Evolutionary conservation across 257 asterid genomes (phyloP).

Genomic region (Penstemon davidsonii): DNA sequence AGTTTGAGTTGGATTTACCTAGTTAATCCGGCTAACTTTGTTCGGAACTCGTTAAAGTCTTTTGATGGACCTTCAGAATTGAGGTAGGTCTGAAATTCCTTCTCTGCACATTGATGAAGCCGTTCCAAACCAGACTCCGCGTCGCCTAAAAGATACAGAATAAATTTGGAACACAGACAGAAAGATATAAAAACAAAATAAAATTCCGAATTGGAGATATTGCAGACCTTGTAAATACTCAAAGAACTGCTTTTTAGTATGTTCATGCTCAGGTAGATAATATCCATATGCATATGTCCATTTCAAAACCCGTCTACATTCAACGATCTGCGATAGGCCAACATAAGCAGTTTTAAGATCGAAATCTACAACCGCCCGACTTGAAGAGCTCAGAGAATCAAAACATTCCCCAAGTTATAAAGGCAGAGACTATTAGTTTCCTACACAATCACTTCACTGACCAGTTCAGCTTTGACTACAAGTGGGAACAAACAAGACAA

Average conservation of each 20-base stretch:
- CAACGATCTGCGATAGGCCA: slow-evolving; percentile 68
- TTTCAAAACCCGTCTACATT: slow-evolving; percentile 90
- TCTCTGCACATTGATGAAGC: slow-evolving; percentile 97
- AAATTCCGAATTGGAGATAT: slow-evolving; percentile 18
- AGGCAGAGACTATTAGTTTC: background rate
- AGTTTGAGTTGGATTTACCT: slow-evolving; percentile 46
- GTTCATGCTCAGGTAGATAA: slow-evolving; percentile 79
- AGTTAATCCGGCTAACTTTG: slow-evolving; percentile 93
- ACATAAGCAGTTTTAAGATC: slow-evolving; percentile 24
- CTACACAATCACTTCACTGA: slow-evolving; percentile 1
- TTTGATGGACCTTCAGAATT: slow-evolving; percentile 68
- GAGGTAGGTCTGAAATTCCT: slow-evolving; percentile 77
- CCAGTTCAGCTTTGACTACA: slow-evolving; percentile 13
- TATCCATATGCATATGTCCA: slow-evolving; percentile 98
- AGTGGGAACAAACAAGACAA: slow-evolving; percentile 13
- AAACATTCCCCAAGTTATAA: slow-evolving; percentile 5
- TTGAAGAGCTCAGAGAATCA: slow-evolving; percentile 19
- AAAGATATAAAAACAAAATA: slow-evolving; percentile 15
- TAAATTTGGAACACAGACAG: slow-evolving; percentile 17
- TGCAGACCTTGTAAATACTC: slow-evolving; percentile 86
- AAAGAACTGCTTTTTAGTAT: slow-evolving; percentile 78
- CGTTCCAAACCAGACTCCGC: slow-evolving; percentile 97
- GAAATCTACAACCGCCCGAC: slow-evolving; percentile 7
- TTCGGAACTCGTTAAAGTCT: slow-evolving; percentile 85
- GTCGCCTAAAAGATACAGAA: slow-evolving; percentile 59